These are phyloP conservation scores for Fusarium nodosum DNA, from an alignment of 2,329 filamentous ascomycete species.

Conservation along the genomic window DNA sequence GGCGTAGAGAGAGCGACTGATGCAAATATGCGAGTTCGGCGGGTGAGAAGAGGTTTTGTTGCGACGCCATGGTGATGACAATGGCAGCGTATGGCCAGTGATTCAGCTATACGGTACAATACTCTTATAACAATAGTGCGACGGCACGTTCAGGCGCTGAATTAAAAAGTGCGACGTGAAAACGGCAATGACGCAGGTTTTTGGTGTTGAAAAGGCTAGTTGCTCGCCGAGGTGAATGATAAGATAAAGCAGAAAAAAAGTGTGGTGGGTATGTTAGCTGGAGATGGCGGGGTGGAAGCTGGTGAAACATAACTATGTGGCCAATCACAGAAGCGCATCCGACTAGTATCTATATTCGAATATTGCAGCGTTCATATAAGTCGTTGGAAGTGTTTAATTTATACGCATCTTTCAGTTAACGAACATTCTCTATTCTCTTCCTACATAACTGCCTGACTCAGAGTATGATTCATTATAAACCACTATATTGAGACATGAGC, in stretches of 20 bases:
- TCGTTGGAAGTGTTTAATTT: not conserved
- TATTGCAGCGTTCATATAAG: not conserved
- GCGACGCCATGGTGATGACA: conserved; percentile 69
- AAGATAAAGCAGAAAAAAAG: conserved; percentile 52
- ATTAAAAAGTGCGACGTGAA: conserved; percentile 8
- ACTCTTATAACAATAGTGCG: not conserved
- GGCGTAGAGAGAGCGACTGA: conserved; percentile 82
- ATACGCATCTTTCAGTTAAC: not conserved
- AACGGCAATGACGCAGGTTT: conserved; percentile 32
- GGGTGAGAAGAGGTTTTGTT: conserved; percentile 85
- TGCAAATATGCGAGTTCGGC: conserved; percentile 97
- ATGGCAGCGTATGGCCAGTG: not conserved
- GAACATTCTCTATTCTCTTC: not conserved
- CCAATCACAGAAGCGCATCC: conserved; percentile 19
- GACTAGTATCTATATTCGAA: not conserved
- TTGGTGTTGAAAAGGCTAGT: conserved; percentile 42
- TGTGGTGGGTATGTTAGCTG: conserved; percentile 36
- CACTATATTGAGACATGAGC: not conserved
- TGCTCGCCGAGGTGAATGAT: conserved; percentile 53
- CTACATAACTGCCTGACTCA: not conserved
- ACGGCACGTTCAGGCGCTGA: not conserved
- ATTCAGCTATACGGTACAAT: not conserved
- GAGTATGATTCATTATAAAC: not conserved
- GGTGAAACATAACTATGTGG: conserved; percentile 15
- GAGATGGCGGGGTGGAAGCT: conserved; percentile 44